Evolutionary conservation across 352 stramenopile genomes (phyloP).

Genomic region (Phytophthora boehmeriae): DNA sequence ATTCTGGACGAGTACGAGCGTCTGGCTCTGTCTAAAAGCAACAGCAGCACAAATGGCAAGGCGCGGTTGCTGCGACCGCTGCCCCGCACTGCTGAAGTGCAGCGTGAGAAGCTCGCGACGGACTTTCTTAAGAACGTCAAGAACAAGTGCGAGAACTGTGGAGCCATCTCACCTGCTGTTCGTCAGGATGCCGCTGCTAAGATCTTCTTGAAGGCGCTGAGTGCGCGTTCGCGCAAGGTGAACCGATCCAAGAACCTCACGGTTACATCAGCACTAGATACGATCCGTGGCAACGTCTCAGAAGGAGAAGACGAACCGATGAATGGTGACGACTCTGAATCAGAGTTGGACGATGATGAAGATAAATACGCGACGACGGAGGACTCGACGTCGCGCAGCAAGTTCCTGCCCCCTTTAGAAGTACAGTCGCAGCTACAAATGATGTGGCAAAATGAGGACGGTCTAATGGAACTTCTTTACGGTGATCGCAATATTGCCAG

Average conservation of each 20-base stretch:
- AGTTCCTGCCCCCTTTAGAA: constrained; percentile 96
- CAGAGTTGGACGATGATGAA: constrained; percentile 82
- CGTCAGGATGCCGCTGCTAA: constrained; percentile 98
- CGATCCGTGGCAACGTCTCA: constrained; percentile 74
- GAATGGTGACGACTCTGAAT: constrained; percentile 63
- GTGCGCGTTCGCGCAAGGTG: constrained; percentile 75
- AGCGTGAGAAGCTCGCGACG: constrained; percentile 76
- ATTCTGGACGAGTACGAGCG: constrained; percentile 92
- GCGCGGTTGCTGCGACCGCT: constrained; percentile 46
- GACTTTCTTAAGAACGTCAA: constrained; percentile 94
- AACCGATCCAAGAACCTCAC: constrained; percentile 87
- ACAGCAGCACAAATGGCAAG: constrained; percentile 29
- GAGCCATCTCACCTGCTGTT: constrained; percentile 94
- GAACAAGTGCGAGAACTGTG: constrained; percentile 97
- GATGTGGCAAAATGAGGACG: constrained; percentile 94
- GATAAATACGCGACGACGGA: constrained; percentile 63
- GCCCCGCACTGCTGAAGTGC: constrained; percentile 69
- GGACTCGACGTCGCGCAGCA: constrained; percentile 77
- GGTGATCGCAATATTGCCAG: constrained; percentile 80
- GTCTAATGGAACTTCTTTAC: constrained; percentile 94
- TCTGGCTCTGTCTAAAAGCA: constrained; percentile 67
- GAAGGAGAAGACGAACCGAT: constrained; percentile 46
- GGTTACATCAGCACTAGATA: constrained; percentile 83
- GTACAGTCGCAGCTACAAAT: constrained; percentile 95
- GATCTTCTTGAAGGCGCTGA: constrained; percentile 95